phyloP scores from a whole-genome alignment of 106 monocot genomes.

The Dendrobium nobile region DNA sequence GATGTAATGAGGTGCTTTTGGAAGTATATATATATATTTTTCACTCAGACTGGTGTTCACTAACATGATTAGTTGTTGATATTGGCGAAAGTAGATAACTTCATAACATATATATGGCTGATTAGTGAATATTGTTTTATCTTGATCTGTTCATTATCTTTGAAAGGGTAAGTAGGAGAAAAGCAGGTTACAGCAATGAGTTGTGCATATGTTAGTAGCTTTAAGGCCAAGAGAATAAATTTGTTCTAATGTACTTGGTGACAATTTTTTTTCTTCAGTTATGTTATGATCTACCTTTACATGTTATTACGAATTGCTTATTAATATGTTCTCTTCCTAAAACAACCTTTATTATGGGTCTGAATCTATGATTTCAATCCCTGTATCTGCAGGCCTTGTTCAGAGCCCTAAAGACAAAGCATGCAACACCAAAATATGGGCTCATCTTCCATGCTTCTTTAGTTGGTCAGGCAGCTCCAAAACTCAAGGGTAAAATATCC shows the following conservation, averaged over 20 bases:
- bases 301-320: no score
- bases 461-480: slow-evolving; percentile 85
- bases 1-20: no score
- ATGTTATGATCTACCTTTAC: not conserved
- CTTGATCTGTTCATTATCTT: no score
- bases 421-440: slow-evolving; percentile 94
- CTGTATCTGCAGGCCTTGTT: slow-evolving; percentile 63
- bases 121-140: no score
- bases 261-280: not conserved
- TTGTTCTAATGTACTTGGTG: not conserved
- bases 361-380: slow-evolving; percentile 1
- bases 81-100: no score
- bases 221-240: no score
- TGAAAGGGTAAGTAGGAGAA: not conserved
- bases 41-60: no score
- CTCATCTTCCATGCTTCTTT: slow-evolving; percentile 91
- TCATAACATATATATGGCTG: no score
- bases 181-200: not conserved
- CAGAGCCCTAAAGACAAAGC: slow-evolving; percentile 92
- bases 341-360: not conserved
- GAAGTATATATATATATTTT: no score
- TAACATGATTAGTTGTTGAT: no score
- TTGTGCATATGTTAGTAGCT: not conserved
- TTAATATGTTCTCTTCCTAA: not conserved
- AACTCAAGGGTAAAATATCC: slow-evolving; percentile 87